These are phyloP conservation scores for Nyssa sinensis DNA, from an alignment of 148 eudicot genomes.

Conservation along the genomic window DNA sequence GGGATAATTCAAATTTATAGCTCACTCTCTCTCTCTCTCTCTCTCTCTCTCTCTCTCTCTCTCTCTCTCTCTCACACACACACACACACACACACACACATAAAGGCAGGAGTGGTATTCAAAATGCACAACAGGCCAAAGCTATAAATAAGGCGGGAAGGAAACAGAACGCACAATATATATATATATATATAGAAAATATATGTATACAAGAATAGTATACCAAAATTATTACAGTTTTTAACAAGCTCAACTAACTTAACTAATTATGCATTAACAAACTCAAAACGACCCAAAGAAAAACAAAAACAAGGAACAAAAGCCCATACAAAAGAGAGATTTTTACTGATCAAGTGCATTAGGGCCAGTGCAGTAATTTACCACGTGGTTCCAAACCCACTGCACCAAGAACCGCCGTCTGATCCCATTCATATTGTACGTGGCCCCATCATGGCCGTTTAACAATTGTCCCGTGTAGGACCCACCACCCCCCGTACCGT, in stretches of 20 bases:
- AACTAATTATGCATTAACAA: conserved; percentile 14
- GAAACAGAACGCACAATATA: not conserved
- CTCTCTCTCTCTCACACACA: no score
- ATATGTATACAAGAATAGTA: not conserved
- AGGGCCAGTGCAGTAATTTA: conserved; percentile 77
- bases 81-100: no score
- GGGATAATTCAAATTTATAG: no score
- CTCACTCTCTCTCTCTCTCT: no score
- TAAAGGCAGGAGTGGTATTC: no score
- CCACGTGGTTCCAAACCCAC: conserved; percentile 77
- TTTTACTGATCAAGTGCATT: conserved; percentile 57
- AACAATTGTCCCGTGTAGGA: conserved; percentile 85
- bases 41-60: no score
- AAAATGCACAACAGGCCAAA: no score
- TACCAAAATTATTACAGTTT: conserved; percentile 13
- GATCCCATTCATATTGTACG: conserved; percentile 80
- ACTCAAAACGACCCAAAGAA: not conserved
- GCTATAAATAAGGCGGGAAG: conserved; percentile 6
- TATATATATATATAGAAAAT: not conserved
- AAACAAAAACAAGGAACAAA: not conserved
- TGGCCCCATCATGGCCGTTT: conserved; percentile 76
- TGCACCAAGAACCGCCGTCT: conserved; percentile 73
- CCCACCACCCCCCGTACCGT: conserved; percentile 90
- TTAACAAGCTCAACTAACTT: conserved; percentile 1
- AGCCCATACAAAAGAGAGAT: not conserved